Evolutionary conservation across 495 filamentous ascomycete genomes (phyloP).

Genomic region (Schizothecium vesticola): DNA sequence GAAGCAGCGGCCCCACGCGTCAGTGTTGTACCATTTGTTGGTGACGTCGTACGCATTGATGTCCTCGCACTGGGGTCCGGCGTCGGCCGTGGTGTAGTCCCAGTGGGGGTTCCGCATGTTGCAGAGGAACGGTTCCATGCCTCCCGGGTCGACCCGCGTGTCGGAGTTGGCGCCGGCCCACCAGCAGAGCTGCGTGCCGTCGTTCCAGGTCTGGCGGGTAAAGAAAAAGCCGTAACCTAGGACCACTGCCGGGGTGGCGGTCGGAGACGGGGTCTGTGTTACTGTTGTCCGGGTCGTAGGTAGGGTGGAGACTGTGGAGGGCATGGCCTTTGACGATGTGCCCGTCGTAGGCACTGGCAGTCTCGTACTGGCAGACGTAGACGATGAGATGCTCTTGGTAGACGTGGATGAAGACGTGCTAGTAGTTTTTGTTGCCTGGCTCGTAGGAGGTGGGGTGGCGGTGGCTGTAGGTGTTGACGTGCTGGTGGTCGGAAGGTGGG

Average conservation of each 20-base stretch:
- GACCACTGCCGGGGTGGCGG: background rate
- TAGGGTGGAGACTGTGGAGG: too few species aligned
- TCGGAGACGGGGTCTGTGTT: too few species aligned
- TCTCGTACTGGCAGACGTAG: background rate
- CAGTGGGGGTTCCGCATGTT: too few species aligned
- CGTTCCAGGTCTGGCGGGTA: background rate
- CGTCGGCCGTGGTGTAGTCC: background rate
- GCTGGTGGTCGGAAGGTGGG: too few species aligned
- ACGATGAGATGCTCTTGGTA: background rate
- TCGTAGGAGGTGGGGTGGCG: background rate
- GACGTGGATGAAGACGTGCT: background rate
- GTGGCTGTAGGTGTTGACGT: too few species aligned
- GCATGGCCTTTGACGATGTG: too few species aligned
- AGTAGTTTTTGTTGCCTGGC: background rate
- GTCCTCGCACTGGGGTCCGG: background rate
- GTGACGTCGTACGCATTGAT: background rate
- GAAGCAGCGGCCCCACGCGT: background rate
- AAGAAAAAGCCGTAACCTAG: background rate
- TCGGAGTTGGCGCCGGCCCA: background rate
- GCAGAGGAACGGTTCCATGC: background rate
- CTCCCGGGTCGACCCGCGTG: background rate
- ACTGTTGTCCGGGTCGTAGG: too few species aligned
- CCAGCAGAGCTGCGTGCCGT: background rate
- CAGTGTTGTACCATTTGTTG: background rate
- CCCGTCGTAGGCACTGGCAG: too few species aligned